Conservation (phyloP, 345 rosid species). For the Conringia planisiliqua region DNA sequence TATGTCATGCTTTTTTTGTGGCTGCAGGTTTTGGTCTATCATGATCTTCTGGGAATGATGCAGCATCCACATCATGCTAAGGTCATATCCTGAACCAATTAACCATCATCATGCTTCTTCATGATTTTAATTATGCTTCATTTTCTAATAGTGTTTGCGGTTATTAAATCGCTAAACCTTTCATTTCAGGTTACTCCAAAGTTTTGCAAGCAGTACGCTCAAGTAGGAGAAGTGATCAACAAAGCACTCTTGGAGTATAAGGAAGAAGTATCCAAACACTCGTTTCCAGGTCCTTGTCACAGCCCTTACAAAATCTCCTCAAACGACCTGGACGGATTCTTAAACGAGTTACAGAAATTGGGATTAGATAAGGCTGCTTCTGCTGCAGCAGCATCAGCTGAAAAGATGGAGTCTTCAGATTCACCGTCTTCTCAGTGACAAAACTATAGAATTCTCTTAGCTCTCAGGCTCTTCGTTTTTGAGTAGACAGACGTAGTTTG, state of each 20-base stretch:
- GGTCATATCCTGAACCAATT: conserved; percentile 37
- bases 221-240: conserved; percentile 72
- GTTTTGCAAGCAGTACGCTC: conserved; percentile 79
- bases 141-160: not conserved
- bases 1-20: not conserved
- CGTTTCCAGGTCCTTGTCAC: conserved; percentile 72
- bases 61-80: conserved; percentile 98
- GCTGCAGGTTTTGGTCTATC: conserved; percentile 80
- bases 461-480: not conserved
- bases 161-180: not conserved
- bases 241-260: conserved; percentile 69
- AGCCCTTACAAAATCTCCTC: conserved; percentile 70
- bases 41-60: conserved; percentile 91
- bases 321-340: conserved; percentile 56
- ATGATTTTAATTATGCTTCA: not conserved
- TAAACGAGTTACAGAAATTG: conserved; percentile 60
- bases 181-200: conserved; percentile 73
- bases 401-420: conserved; percentile 31
- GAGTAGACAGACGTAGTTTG: not conserved
- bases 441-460: not conserved
- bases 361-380: conserved; percentile 74
- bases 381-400: conserved; percentile 60
- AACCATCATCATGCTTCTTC: not conserved
- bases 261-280: conserved; percentile 64
- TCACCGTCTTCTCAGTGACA: conserved; percentile 13